phyloP scores from a whole-genome alignment of 2,329 filamentous ascomycete species.

The Colletotrichum paranaense region DNA sequence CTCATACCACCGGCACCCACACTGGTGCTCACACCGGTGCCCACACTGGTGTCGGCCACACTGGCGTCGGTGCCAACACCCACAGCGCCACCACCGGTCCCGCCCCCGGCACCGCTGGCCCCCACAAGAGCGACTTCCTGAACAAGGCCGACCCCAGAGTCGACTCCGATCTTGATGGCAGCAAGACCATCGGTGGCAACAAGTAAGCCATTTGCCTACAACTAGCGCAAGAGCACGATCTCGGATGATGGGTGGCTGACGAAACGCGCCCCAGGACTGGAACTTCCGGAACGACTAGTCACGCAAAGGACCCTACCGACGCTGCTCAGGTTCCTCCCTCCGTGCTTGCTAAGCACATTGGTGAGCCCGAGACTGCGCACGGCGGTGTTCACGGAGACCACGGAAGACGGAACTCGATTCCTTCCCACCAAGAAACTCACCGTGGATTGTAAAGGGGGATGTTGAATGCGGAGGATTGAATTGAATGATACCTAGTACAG shows the following conservation, averaged over 20 bases:
- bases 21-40: too few relatives aligned
- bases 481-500: conserved; percentile 26
- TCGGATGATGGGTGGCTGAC: conserved; percentile 17
- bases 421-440: conserved; percentile 60
- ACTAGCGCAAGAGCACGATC: neutral
- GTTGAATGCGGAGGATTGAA: neutral
- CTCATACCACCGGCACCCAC: too few relatives aligned
- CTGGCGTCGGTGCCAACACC: too few relatives aligned
- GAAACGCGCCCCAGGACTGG: conserved; percentile 26
- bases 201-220: conserved; percentile 49
- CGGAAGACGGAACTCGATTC: conserved; percentile 56
- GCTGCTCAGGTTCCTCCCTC: conserved; percentile 69
- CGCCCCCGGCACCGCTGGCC: conserved; percentile 29
- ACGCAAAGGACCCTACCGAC: conserved; percentile 61
- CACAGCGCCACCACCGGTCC: conserved; percentile 34
- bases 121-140: conserved; percentile 59
- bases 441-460: conserved; percentile 52
- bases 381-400: conserved; percentile 53
- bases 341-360: conserved; percentile 59
- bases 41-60: conserved; percentile 14
- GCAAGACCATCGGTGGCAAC: conserved; percentile 65
- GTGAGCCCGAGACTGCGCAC: conserved; percentile 58
- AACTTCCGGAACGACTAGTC: conserved; percentile 13
- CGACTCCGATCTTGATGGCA: conserved; percentile 66
- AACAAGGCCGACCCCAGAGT: conserved; percentile 69